Evolutionary conservation across 345 rosid genomes (phyloP).

Genomic region (Dipteronia sinensis): DNA sequence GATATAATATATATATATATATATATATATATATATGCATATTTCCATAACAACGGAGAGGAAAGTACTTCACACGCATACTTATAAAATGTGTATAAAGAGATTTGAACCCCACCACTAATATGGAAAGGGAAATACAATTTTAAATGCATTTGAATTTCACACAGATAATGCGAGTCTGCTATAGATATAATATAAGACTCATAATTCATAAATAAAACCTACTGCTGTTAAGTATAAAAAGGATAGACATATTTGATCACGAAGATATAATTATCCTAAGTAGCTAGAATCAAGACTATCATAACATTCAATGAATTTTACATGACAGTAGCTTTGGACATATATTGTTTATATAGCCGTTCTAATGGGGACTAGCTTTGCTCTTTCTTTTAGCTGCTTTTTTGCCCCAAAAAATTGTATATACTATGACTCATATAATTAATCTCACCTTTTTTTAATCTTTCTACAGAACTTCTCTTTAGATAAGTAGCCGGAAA

Average conservation of each 20-base stretch:
- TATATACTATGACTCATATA: not conserved
- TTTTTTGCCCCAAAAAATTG: not conserved
- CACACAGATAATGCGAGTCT: not conserved
- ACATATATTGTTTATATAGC: not conserved
- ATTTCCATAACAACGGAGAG: too few species aligned
- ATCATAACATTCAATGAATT: not conserved
- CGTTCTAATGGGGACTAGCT: constrained; percentile 1
- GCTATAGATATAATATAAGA: not conserved
- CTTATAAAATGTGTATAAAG: too few species aligned
- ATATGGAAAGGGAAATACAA: too few species aligned
- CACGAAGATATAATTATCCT: not conserved
- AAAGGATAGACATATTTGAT: not conserved
- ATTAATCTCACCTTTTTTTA: not conserved
- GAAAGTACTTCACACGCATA: too few species aligned
- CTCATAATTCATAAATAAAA: not conserved
- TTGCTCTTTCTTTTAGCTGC: not conserved
- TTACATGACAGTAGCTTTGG: not conserved
- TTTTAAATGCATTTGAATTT: not conserved
- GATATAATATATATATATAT: too few species aligned
- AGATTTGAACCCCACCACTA: too few species aligned
- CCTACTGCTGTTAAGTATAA: not conserved
- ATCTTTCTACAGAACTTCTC: not conserved
- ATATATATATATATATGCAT: too few species aligned
- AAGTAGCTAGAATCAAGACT: not conserved
- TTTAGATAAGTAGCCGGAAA: not conserved